Percentiles rank a stretch among this genome's conserved stretches.
Conservation (phyloP, 1,284 basidiomycete species). For the Leccinum cinnamomeum region DNA sequence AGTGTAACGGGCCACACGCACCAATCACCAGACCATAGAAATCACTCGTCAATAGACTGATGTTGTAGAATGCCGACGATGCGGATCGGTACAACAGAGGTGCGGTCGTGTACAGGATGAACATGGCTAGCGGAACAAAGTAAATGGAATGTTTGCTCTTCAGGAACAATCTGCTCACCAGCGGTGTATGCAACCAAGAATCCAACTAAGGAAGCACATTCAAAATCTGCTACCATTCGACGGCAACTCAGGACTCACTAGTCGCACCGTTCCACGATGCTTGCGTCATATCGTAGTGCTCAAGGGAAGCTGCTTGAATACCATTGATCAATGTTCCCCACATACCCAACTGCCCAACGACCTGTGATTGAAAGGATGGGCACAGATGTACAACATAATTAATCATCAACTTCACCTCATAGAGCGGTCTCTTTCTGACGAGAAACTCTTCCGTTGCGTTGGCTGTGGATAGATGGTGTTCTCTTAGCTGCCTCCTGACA, state of each 20-base stretch:
- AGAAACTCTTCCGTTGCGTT: conserved; percentile 88
- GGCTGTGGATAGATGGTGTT: conserved; percentile 41
- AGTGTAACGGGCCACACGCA: conserved; percentile 31
- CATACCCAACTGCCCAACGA: conserved; percentile 83
- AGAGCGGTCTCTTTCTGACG: conserved; percentile 75
- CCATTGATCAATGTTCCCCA: conserved; percentile 80
- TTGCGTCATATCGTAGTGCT: conserved; percentile 63
- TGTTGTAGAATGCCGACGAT: conserved; percentile 81
- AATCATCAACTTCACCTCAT: conserved; percentile 50
- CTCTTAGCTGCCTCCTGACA: background rate
- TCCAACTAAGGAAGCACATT: conserved; percentile 49
- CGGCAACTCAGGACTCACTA: conserved; percentile 41
- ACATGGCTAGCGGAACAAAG: conserved; percentile 56
- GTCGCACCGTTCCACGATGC: conserved; percentile 72
- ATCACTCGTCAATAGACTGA: conserved; percentile 79
- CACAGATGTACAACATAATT: conserved; percentile 2
- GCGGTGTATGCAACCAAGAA: conserved; percentile 73
- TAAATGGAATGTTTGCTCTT: conserved; percentile 5
- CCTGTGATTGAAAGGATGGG: conserved; percentile 36
- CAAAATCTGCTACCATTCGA: background rate
- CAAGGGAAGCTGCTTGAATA: conserved; percentile 72
- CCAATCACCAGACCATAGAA: conserved; percentile 85
- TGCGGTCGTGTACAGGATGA: conserved; percentile 80
- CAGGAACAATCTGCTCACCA: conserved; percentile 34
- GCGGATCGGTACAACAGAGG: conserved; percentile 83